Conservation (phyloP, 441 rosid genomes). For the Arabidopsis lyrata region DNA sequence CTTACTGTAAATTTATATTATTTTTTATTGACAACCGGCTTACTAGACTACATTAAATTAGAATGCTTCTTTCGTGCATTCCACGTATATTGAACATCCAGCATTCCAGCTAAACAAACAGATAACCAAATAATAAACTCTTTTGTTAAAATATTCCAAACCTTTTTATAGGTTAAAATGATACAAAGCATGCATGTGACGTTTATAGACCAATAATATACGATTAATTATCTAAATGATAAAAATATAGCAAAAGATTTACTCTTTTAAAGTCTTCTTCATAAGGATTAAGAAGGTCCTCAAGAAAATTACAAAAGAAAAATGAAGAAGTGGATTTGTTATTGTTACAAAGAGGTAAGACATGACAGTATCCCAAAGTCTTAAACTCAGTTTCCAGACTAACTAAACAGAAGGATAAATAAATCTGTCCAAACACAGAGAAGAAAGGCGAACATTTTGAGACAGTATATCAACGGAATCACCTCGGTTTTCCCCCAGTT, state of each 20-base stretch:
- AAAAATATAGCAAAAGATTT: no score
- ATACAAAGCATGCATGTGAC: no score
- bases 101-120: no score
- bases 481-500: neutral
- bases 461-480: conserved; percentile 18
- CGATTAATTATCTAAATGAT: neutral
- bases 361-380: conserved; percentile 8
- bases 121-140: no score
- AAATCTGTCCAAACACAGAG: conserved; percentile 10
- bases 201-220: neutral
- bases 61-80: neutral
- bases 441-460: conserved; percentile 8
- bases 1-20: no score
- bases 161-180: no score
- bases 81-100: neutral
- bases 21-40: no score
- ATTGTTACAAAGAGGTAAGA: conserved; percentile 11
- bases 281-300: conserved; percentile 2
- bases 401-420: conserved; percentile 12
- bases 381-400: conserved; percentile 30
- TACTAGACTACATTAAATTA: no score
- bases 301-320: neutral
- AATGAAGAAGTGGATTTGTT: conserved; percentile 2
- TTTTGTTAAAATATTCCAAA: no score
- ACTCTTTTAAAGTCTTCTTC: neutral